A percentile compares a stretch with the other conserved stretches of the same genome.
phyloP scores from a whole-genome alignment of 345 rosid species.

The Hypericum androsaemum region DNA sequence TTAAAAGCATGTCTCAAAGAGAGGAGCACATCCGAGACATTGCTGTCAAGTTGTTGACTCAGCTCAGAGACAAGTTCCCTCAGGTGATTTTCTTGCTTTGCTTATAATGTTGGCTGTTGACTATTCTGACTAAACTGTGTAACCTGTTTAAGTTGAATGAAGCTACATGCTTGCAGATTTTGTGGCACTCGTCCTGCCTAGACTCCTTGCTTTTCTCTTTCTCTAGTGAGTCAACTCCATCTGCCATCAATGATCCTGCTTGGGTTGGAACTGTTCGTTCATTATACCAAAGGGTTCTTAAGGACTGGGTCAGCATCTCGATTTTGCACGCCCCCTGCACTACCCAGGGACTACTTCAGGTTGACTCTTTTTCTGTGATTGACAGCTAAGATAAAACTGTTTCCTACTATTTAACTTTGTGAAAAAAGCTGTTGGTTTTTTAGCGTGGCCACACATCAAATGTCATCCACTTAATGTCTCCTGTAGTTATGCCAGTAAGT shows the following conservation, averaged over 20 bases:
- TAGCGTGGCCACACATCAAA: no score
- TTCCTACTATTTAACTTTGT: not conserved
- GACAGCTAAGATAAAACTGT: slow-evolving; percentile 1
- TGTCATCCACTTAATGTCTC: no score
- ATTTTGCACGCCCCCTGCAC: slow-evolving; percentile 98
- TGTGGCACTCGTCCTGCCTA: slow-evolving; percentile 93
- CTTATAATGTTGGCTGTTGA: not conserved
- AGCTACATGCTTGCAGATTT: slow-evolving; percentile 47
- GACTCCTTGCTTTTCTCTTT: slow-evolving; percentile 80
- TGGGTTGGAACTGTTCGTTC: slow-evolving; percentile 72
- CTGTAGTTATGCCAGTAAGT: no score
- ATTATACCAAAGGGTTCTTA: slow-evolving; percentile 70
- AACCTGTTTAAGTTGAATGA: slow-evolving; percentile 10
- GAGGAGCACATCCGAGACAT: slow-evolving; percentile 88
- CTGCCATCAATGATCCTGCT: slow-evolving; percentile 84
- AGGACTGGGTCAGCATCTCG: slow-evolving; percentile 87
- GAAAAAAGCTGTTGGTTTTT: not conserved
- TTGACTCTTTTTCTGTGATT: slow-evolving; percentile 17
- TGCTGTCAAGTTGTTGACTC: slow-evolving; percentile 73
- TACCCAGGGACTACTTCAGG: slow-evolving; percentile 99
- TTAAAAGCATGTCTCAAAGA: slow-evolving; percentile 89
- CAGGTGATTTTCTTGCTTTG: slow-evolving; percentile 46
- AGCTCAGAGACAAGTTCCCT: slow-evolving; percentile 92
- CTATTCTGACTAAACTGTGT: no score
- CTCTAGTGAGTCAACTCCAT: slow-evolving; percentile 49